phyloP scores from a whole-genome alignment of 2,329 filamentous ascomycete genomes.

The Furcasterigmium sp. region DNA sequence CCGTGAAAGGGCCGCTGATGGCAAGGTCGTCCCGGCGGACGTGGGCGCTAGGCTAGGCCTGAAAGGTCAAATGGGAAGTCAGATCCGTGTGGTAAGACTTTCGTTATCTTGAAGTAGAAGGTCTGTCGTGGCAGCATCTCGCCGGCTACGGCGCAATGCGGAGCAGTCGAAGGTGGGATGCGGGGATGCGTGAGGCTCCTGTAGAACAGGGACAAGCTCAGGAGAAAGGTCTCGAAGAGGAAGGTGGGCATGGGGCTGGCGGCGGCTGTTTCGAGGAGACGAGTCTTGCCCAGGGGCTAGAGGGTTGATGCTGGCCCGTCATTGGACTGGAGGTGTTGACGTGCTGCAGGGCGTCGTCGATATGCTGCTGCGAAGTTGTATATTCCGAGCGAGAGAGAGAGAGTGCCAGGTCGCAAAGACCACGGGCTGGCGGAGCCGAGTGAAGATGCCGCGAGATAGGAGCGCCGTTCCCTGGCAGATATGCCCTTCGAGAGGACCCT shows the following conservation, averaged over 20 bases:
- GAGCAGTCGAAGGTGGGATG: background rate
- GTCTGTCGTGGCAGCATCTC: background rate
- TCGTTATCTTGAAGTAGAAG: conserved; percentile 1
- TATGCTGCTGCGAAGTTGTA: too few species aligned
- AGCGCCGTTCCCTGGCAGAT: too few species aligned
- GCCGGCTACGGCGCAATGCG: background rate
- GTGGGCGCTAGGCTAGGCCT: background rate
- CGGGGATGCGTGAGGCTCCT: conserved; percentile 2
- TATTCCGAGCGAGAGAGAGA: too few species aligned
- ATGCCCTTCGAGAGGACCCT: too few species aligned
- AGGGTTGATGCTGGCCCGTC: background rate
- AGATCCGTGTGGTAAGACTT: background rate
- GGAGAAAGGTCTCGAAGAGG: conserved; percentile 2
- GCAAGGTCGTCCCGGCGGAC: too few species aligned
- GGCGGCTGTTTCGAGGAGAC: conserved; percentile 1
- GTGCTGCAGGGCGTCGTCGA: too few species aligned
- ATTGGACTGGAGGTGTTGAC: background rate
- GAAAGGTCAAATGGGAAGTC: background rate
- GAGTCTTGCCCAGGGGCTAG: background rate
- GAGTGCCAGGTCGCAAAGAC: too few species aligned
- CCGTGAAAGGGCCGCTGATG: background rate
- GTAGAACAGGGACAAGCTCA: conserved; percentile 4
- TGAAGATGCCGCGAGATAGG: too few species aligned
- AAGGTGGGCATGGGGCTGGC: conserved; percentile 2
- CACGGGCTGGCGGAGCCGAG: too few species aligned